Conservation (phyloP, 768 basidiomycete genomes). For the Tylopilus cervinicoccineus region DNA sequence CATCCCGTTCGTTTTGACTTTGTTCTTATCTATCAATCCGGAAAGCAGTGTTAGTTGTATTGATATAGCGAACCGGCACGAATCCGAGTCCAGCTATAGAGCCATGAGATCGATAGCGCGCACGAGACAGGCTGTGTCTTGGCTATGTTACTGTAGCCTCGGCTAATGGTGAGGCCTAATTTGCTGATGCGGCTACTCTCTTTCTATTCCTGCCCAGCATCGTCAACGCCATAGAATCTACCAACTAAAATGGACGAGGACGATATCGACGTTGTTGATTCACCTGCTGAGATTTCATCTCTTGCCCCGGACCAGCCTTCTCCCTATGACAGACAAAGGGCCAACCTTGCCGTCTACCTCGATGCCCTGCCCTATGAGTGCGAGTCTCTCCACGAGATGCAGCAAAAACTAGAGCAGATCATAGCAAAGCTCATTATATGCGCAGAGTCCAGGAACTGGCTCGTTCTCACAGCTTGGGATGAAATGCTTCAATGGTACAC, state of each 20-base stretch:
- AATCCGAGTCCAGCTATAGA: too few relatives aligned
- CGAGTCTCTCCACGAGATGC: conserved; percentile 71
- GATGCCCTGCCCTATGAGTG: conserved; percentile 68
- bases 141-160: too few relatives aligned
- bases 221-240: too few relatives aligned
- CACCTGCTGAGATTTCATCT: conserved; percentile 31
- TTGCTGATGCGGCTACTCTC: too few relatives aligned
- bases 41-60: too few relatives aligned
- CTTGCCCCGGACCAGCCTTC: conserved; percentile 29
- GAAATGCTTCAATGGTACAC: conserved; percentile 72
- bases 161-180: too few relatives aligned
- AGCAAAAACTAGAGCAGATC: conserved; percentile 61
- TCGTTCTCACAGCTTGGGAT: conserved; percentile 74
- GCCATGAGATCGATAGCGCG: too few relatives aligned
- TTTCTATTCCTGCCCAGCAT: too few relatives aligned
- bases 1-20: neutral
- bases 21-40: too few relatives aligned
- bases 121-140: too few relatives aligned
- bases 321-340: conserved; percentile 54
- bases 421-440: conserved; percentile 65
- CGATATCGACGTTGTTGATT: conserved; percentile 43
- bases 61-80: too few relatives aligned
- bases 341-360: conserved; percentile 61
- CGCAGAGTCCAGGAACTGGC: conserved; percentile 75
- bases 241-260: conserved; percentile 69